Conservation (phyloP, 305 asterid species). For the Fraxinus velutina region DNA sequence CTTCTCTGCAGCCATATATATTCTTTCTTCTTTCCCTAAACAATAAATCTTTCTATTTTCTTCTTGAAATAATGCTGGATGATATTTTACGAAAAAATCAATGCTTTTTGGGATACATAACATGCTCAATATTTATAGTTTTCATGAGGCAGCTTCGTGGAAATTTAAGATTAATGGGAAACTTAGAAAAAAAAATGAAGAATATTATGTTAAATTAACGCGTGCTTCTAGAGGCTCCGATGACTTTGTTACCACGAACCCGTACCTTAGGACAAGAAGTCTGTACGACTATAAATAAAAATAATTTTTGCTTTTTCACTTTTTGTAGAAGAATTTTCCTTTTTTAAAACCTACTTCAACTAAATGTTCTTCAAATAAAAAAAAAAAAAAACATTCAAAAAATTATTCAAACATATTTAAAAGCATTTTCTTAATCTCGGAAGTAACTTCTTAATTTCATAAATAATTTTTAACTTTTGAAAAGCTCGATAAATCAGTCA, state of each 20-base stretch:
- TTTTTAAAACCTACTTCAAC: no score
- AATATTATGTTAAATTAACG: neutral
- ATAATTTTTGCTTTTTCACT: neutral
- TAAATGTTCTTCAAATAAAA: no score
- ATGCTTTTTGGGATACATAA: neutral
- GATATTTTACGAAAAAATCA: neutral
- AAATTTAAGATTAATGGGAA: constrained; percentile 21
- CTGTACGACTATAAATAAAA: neutral
- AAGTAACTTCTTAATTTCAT: no score
- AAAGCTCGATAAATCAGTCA: neutral
- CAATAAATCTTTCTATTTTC: neutral
- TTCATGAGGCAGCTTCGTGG: constrained; percentile 15
- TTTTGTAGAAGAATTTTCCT: neutral
- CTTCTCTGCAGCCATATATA: constrained; percentile 26
- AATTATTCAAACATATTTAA: neutral
- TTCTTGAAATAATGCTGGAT: neutral
- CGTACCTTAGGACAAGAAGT: neutral
- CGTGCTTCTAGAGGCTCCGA: neutral
- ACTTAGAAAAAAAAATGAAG: neutral
- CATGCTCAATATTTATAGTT: constrained; percentile 6
- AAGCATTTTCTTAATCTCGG: neutral
- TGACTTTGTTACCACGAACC: neutral
- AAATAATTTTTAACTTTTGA: neutral
- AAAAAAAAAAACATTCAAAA: no score
- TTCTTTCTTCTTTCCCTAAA: neutral